phyloP scores from a whole-genome alignment of 805 yeast genomes.

The Cyberlindnera veronae region DNA sequence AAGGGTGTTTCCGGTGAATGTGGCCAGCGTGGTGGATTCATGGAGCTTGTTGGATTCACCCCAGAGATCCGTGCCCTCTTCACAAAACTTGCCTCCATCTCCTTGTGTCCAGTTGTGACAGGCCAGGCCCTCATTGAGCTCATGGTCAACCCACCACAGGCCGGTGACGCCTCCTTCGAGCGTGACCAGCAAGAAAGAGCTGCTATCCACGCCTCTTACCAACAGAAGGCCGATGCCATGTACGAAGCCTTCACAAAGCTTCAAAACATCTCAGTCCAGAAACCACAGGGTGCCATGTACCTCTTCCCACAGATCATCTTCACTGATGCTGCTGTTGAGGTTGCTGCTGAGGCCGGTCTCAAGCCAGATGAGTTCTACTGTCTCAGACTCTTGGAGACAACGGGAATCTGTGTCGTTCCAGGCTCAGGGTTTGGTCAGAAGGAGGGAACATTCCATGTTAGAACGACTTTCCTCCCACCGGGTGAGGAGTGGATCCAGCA shows the following conservation, averaged over 20 bases:
- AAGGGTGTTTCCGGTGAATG: conserved; percentile 98
- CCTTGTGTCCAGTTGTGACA: conserved; percentile 89
- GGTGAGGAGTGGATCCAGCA: conserved; percentile 83
- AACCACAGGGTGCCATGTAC: conserved; percentile 98
- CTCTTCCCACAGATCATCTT: conserved; percentile 78
- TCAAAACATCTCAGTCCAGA: conserved; percentile 82
- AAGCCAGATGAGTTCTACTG: conserved; percentile 89
- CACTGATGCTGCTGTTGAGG: conserved; percentile 57
- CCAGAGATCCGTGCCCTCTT: conserved; percentile 66
- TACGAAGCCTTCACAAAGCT: conserved; percentile 68
- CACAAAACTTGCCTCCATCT: conserved; percentile 83
- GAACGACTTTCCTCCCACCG: conserved; percentile 97
- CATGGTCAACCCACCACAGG: conserved; percentile 87
- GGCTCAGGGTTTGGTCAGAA: conserved; percentile 97
- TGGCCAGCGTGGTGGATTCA: conserved; percentile 99
- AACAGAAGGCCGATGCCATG: conserved; percentile 58
- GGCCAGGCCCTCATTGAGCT: conserved; percentile 93
- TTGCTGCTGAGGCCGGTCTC: conserved; percentile 53
- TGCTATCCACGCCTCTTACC: conserved; percentile 59
- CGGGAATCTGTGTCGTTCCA: conserved; percentile 97
- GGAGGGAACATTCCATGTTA: conserved; percentile 83
- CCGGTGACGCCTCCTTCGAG: conserved; percentile 73
- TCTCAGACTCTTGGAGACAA: conserved; percentile 70
- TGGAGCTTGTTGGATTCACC: conserved; percentile 85
- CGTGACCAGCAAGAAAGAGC: conserved; percentile 59